Evolutionary conservation across 306 rosid genomes (phyloP), one percentile per base, ranked within the genome.

Genomic region (Cucurbita moschata): DNA sequence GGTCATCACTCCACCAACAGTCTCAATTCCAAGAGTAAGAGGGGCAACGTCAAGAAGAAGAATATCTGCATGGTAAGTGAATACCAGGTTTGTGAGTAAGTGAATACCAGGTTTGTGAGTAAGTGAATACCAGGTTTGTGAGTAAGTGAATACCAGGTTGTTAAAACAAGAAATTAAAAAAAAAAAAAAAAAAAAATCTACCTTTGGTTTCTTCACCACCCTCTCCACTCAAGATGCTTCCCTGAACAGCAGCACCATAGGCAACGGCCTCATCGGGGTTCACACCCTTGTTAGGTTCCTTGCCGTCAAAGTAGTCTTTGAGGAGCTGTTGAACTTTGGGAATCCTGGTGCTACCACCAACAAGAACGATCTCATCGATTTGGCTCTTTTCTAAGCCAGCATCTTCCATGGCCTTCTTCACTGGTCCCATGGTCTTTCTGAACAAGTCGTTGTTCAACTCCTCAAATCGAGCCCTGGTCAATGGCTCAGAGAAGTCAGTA

Each of bases 1-100:
- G 75, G 99, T 95, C 99, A 95, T 95, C 55, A 95, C 99, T 54
- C 99, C 99, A 7, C 99, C 99, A 79, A 95, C 99, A 71, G 99
- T 95, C 82, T 95, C 99, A 73, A 95, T 95, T 82, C 99, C 99
- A 58, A 95, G 99, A 79, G 99, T 95, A 67, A 95, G 90, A 0
- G 99, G 99, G 16, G 99, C 99, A 12, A 95, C 99, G 39, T 95
- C 99, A 57, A 95, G 76, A 35, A 95, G 99, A 84, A 95, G 99
- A 78, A 95, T 91, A 79, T 95, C 99, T 94, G 86, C n/a, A 42
- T 18, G 30, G 14, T 64, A 47, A 47, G 57, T 6, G 42, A 30
- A 63, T 23, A n/a, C n/a, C n/a, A 40, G 13, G 38, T 61, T 61
- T 30, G 67, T 59, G 65, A 59, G 38, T 4, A 59, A 43, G 11